A percentile compares a stretch with the other conserved stretches of the same genome.
These are phyloP conservation scores for Cenchrus americanus DNA, from an alignment of 176 grass and related monocot genomes.

Conservation along the genomic window DNA sequence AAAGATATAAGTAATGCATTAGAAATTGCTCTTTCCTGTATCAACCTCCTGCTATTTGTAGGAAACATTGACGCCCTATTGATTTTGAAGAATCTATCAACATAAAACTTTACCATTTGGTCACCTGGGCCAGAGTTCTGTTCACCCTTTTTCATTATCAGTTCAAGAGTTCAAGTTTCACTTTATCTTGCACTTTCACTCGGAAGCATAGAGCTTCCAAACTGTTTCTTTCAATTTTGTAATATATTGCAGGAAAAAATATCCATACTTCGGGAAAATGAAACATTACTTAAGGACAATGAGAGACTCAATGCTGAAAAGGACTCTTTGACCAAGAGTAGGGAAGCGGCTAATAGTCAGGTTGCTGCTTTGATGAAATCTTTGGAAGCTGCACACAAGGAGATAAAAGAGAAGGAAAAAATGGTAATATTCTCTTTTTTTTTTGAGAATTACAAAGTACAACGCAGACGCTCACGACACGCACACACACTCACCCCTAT, in stretches of 20 bases:
- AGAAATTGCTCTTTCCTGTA: background rate
- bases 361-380: slow-evolving; percentile 64
- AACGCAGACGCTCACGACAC: too few species aligned
- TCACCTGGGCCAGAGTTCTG: slow-evolving; percentile 9
- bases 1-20: slow-evolving; percentile 13
- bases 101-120: slow-evolving; percentile 26
- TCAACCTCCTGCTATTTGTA: background rate
- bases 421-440: slow-evolving; percentile 53
- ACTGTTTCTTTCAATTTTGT: slow-evolving; percentile 19
- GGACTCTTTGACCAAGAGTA: slow-evolving; percentile 61
- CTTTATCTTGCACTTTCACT: slow-evolving; percentile 16
- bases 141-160: slow-evolving; percentile 5
- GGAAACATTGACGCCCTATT: slow-evolving; percentile 18
- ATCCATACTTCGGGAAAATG: slow-evolving; percentile 81
- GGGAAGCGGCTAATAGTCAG: slow-evolving; percentile 69
- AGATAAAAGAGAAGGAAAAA: slow-evolving; percentile 90
- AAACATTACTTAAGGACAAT: slow-evolving; percentile 78
- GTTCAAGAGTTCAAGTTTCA: slow-evolving; percentile 9
- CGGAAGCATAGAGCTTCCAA: slow-evolving; percentile 11
- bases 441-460: too few species aligned
- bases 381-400: slow-evolving; percentile 77
- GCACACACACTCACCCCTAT: too few species aligned
- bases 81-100: slow-evolving; percentile 30
- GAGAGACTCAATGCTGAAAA: slow-evolving; percentile 74
- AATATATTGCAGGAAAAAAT: slow-evolving; percentile 76